Percentiles rank a stretch among this genome's conserved stretches.
Conservation (phyloP, 2,329 filamentous ascomycete species). For the Mollisia scopiformis region DNA sequence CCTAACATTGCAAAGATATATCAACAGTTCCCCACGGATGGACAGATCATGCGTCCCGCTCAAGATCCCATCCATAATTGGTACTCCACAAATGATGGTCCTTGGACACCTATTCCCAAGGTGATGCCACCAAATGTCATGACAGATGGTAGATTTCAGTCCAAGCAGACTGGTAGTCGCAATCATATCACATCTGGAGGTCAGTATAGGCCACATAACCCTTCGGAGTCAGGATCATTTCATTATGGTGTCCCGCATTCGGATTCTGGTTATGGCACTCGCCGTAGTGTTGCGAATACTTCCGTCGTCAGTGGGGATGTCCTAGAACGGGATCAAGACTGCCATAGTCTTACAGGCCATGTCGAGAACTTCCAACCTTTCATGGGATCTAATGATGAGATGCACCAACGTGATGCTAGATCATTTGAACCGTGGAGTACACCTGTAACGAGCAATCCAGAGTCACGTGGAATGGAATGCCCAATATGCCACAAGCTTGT, state of each 20-base stretch:
- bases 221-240: slow-evolving; percentile 32
- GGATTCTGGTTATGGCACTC: slow-evolving; percentile 40
- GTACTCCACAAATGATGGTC: slow-evolving; percentile 44
- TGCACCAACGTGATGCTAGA: slow-evolving; percentile 24
- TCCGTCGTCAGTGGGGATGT: slow-evolving; percentile 37
- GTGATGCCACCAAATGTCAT: slow-evolving; percentile 31
- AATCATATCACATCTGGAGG: slow-evolving; percentile 24
- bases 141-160: slow-evolving; percentile 24
- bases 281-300: slow-evolving; percentile 34
- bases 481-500: slow-evolving; percentile 43
- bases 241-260: slow-evolving; percentile 32
- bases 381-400: slow-evolving; percentile 21
- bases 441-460: slow-evolving; percentile 14
- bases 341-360: slow-evolving; percentile 30
- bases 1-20: slow-evolving; percentile 24
- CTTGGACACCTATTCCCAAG: slow-evolving; percentile 45
- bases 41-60: slow-evolving; percentile 20
- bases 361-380: slow-evolving; percentile 29
- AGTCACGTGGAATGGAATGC: slow-evolving; percentile 38
- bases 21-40: slow-evolving; percentile 24
- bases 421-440: slow-evolving; percentile 22
- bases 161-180: slow-evolving; percentile 30
- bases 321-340: slow-evolving; percentile 34
- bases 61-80: slow-evolving; percentile 39
- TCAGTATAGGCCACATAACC: slow-evolving; percentile 36